Conservation (phyloP, 2,329 filamentous ascomycete species). For the Penicillium italicum region DNA sequence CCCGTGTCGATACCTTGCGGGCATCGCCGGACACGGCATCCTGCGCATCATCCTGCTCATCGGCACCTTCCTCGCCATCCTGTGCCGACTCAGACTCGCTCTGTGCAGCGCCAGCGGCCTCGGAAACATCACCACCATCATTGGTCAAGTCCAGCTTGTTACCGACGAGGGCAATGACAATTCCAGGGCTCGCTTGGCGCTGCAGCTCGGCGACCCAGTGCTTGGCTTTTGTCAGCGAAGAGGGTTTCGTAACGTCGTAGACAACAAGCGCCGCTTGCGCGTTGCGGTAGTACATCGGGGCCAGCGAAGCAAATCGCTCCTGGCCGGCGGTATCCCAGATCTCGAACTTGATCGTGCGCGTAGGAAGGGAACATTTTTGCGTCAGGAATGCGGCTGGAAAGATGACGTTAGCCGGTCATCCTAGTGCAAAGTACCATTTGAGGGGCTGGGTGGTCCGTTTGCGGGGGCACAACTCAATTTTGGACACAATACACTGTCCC, state of each 20-base stretch:
- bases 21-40: slow-evolving; percentile 67
- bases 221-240: slow-evolving; percentile 91
- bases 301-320: slow-evolving; percentile 92
- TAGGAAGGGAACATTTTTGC: slow-evolving; percentile 95
- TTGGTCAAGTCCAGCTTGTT: slow-evolving; percentile 92
- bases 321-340: slow-evolving; percentile 99
- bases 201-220: slow-evolving; percentile 98
- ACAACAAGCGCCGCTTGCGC: slow-evolving; percentile 96
- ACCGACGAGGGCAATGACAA: slow-evolving; percentile 93
- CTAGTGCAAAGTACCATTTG: not conserved
- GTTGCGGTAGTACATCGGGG: slow-evolving; percentile 99
- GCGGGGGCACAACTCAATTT: not conserved
- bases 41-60: slow-evolving; percentile 52
- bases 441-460: not conserved
- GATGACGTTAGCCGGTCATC: slow-evolving; percentile 15
- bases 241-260: slow-evolving; percentile 96
- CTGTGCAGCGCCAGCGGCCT: slow-evolving; percentile 27
- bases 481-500: slow-evolving; percentile 1
- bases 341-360: slow-evolving; percentile 72
- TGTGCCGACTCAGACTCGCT: slow-evolving; percentile 39
- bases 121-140: slow-evolving; percentile 47
- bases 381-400: slow-evolving; percentile 85
- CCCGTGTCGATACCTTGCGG: slow-evolving; percentile 82
- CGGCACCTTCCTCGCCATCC: slow-evolving; percentile 44
- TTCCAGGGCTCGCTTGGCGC: slow-evolving; percentile 90